These are phyloP conservation scores for Tulasnella sp. DNA, from an alignment of 768 basidiomycete species.

Conservation along the genomic window DNA sequence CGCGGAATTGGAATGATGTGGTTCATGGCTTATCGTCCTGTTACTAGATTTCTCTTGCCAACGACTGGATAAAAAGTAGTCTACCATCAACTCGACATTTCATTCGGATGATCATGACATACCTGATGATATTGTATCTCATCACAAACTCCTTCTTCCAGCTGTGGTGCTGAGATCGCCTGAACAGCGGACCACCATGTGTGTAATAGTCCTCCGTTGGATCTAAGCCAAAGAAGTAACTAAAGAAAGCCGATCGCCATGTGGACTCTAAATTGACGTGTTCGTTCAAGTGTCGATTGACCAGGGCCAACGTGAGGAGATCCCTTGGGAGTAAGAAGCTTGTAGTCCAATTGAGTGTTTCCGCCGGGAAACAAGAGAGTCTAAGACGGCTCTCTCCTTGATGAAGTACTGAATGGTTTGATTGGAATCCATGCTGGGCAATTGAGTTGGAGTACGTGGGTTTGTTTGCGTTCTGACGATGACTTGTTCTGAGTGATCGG, in stretches of 20 bases:
- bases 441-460: slow-evolving; percentile 4
- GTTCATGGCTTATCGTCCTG: slow-evolving; percentile 47
- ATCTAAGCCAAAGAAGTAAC: slow-evolving; percentile 49
- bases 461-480: slow-evolving; percentile 1
- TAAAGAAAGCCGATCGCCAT: slow-evolving; percentile 63
- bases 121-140: slow-evolving; percentile 46
- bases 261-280: slow-evolving; percentile 70
- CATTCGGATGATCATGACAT: slow-evolving; percentile 15
- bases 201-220: slow-evolving; percentile 41
- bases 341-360: slow-evolving; percentile 27
- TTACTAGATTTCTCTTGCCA: slow-evolving; percentile 58
- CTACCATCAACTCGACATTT: no score
- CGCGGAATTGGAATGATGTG: slow-evolving; percentile 45
- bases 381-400: not conserved
- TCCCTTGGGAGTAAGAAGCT: slow-evolving; percentile 53
- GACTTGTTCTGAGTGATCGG: slow-evolving; percentile 11
- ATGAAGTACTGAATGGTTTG: not conserved
- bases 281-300: slow-evolving; percentile 39
- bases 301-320: slow-evolving; percentile 43
- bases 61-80: slow-evolving; percentile 35
- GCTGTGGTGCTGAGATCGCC: slow-evolving; percentile 40
- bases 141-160: slow-evolving; percentile 63
- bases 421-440: slow-evolving; percentile 15
- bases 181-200: slow-evolving; percentile 36
- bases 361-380: slow-evolving; percentile 8